Evolutionary conservation across 768 basidiomycete species (phyloP).

Genomic region (Peribolospora baueri): DNA sequence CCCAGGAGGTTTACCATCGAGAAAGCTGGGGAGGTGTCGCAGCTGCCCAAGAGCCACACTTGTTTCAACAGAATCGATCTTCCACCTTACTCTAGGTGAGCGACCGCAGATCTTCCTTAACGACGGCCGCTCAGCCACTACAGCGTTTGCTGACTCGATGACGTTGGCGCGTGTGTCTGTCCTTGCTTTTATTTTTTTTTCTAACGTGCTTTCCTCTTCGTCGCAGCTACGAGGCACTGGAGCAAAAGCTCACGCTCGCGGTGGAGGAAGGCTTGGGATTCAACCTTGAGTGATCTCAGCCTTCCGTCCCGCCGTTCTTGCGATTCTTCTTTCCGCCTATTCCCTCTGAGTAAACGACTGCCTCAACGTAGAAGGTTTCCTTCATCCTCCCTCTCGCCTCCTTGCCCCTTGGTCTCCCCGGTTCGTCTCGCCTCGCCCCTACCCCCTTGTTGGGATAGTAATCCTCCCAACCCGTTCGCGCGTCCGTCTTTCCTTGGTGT

Average conservation of each 20-base stretch:
- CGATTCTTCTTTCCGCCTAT: not conserved
- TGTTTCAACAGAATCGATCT: constrained; percentile 95
- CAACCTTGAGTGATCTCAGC: constrained; percentile 3
- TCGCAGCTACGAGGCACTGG: constrained; percentile 59
- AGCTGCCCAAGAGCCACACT: constrained; percentile 89
- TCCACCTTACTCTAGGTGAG: constrained; percentile 57
- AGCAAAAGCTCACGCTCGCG: constrained; percentile 81
- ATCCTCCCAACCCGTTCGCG: too few species aligned
- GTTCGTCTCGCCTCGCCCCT: not conserved
- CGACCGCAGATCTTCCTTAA: not conserved
- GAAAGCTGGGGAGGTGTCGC: constrained; percentile 82
- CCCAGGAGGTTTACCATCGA: constrained; percentile 94
- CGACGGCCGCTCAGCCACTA: too few species aligned
- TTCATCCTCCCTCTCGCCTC: not conserved
- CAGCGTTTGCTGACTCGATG: too few species aligned
- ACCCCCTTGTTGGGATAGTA: too few species aligned
- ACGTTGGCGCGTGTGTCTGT: not conserved
- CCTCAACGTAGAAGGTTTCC: not conserved
- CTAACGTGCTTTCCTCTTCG: not conserved
- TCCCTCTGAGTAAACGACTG: not conserved
- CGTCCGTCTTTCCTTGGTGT: too few species aligned
- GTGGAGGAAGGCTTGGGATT: constrained; percentile 33
- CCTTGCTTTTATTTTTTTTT: not conserved
- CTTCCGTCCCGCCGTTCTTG: not conserved
- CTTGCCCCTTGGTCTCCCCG: not conserved